Evolutionary conservation across 345 rosid species (phyloP), one percentile per base, ranked within the genome.

Genomic region (Eucalyptus paniculata): DNA sequence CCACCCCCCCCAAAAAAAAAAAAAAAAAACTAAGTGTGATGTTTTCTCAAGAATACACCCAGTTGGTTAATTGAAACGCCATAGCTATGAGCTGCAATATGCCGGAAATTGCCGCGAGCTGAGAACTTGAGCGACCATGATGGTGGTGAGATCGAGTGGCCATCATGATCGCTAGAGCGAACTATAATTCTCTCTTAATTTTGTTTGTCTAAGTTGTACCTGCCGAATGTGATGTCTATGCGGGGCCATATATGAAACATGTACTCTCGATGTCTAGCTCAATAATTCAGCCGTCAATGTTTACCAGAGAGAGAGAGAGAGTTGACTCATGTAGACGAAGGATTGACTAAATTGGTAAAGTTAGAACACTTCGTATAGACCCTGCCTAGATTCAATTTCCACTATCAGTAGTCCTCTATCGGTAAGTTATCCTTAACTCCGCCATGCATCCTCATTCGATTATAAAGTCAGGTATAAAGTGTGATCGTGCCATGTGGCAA

Each of bases 1-100:
- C 13, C 28, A 5, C 16, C 50, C 5, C 4, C 14, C 14, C n/a
- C 6, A n/a, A 6, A 1, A 2, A 2, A 44, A 44, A 45, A 51
- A 18, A 53, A 53, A 53, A 53, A 53, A 8, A 51, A 5, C 7
- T 60, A 30, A 60, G 17, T 60, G 69, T 30, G 69, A 6, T 62
- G 34, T 62, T 62, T 62, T 28, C 69, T 62, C 69, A 30, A 62
- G n/a, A 30, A 30, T 62, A 28, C 69, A 28, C 13, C 17, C 69
- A 6, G 32, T 62, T 13, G 32, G 69, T 28, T 30, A 62, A 60
- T 60, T 60, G 69, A 60, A 56, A 28, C 69, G 34, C 17, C 69
- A 6, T 62, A 30, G 69, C 69, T 3, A 18, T 30, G 69, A 62
- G 32, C 69, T 62, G 32, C 69, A 62, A 6, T 62, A 28, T 28